Conservation (phyloP, 2,329 filamentous ascomycete genomes). For the Fonsecaea pedrosoi region DNA sequence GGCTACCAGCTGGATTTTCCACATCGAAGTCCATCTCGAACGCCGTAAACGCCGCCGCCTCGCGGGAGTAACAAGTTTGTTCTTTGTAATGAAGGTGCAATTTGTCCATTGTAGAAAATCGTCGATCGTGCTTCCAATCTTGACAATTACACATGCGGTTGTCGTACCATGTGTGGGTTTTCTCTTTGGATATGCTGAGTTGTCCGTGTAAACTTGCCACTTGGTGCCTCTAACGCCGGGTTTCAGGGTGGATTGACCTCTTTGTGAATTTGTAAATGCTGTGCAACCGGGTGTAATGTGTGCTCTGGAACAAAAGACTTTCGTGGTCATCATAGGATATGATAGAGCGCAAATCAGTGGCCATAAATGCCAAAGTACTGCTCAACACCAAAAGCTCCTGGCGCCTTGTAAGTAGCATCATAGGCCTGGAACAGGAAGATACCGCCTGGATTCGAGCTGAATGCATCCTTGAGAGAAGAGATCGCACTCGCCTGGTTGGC, state of each 20-base stretch:
- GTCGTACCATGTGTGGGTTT: slow-evolving; percentile 3
- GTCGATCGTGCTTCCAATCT: background rate
- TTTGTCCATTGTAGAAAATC: slow-evolving; percentile 5
- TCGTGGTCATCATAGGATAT: background rate
- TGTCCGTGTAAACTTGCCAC: slow-evolving; percentile 1
- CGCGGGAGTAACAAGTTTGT: slow-evolving; percentile 10
- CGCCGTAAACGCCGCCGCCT: slow-evolving; percentile 27
- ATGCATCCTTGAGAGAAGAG: slow-evolving; percentile 66
- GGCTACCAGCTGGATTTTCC: background rate
- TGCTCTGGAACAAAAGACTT: slow-evolving; percentile 9
- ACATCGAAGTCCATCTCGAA: background rate
- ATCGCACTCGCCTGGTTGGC: slow-evolving; percentile 72
- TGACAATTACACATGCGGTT: slow-evolving; percentile 6
- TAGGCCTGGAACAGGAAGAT: slow-evolving; percentile 79
- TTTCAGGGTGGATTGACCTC: background rate
- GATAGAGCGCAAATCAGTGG: slow-evolving; percentile 19
- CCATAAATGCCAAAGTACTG: slow-evolving; percentile 70
- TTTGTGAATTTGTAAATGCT: slow-evolving; percentile 15
- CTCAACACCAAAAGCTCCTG: slow-evolving; percentile 73
- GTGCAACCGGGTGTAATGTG: slow-evolving; percentile 9
- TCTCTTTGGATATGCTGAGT: slow-evolving; percentile 4
- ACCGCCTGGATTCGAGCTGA: slow-evolving; percentile 57
- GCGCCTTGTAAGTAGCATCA: slow-evolving; percentile 79
- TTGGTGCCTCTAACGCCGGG: slow-evolving; percentile 2
- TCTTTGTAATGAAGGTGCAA: background rate